Evolutionary conservation across 768 basidiomycete species (phyloP), one percentile per base, ranked within the genome.

Genomic region (Pleurotus sapidus): DNA sequence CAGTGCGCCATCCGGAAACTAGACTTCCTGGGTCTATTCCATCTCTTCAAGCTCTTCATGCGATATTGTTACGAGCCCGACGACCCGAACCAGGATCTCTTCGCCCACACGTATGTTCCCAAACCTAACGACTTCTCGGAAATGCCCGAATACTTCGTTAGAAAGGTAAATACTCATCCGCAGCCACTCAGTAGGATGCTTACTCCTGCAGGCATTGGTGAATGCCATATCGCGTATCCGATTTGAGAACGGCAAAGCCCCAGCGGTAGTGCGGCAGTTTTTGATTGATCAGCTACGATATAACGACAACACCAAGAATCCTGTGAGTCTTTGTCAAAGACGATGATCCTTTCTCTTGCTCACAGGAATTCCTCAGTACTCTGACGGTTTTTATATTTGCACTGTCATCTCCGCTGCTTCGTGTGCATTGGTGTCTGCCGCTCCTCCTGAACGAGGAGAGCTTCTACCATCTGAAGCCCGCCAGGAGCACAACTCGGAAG

Each of bases 91-190:
- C 89, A 91, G 67, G 91, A 95, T 66, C 77, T 95, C 5, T 95
- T 96, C 69, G 78, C 77, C 5, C 91, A 94, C 67, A 89, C 85
- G 40, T 95, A 91, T 69, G 91, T 95, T n/a, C 95, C 95, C 1
- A 88, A 91, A 63, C 93, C 95, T 14, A 98, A 98, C 67, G 89
- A 97, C 64, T 98, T 98, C 69, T 84, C 87, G 56, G 93, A 97
- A 63, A 74, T 97, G 27, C 74, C 93, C 0, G 93, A 97, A 63
- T 98, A 98, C 69, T 95, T 97, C 64, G 90, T 98, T 24, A 89
- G 92, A 62, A 96, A 96, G 84, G 96, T 91, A 59, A 55, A 79
- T 66, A 42, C 17, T 24, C 46, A 38, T 42, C 30, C 43, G 56
- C 6, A 40, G 56, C 27, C 8, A 49, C 37, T 37, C 24, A 39